Evolutionary conservation across 371 early-diverging fungal genomes (phyloP), one percentile per base, ranked within the genome.

Genomic region (Mucor ambiguus): DNA sequence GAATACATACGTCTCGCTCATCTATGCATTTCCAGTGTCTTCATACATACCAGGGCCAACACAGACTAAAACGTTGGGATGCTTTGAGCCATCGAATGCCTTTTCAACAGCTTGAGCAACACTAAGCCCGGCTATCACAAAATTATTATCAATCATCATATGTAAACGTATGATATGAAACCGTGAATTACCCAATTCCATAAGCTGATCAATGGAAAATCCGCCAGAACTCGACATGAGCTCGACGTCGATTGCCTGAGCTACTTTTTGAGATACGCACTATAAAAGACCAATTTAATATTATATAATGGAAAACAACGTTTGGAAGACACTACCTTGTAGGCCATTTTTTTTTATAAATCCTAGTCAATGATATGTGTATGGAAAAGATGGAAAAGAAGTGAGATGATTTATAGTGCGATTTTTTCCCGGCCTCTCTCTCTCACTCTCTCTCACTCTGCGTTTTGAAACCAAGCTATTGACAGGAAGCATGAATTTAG

Each of bases 91-190:
- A 43, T 80, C 78, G 69, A 89, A 95, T 22, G 84, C 88, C 37
- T 89, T 86, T 28, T 89, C 82, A n/a, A 95, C 85, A 18, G 93
- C 90, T 68, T 95, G 91, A 8, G 97, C 95, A 3, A 95, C 94
- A 73, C 93, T 92, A 11, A 96, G 76, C 0, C 97, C 96, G 37
- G 97, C 97, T 85, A 44, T 4, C 12, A 35, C 44, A 11, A 10
- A 35, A 58, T 12, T 12, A 28, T 28, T 52, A 52, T 28, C 12
- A 52, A 52, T 52, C 28, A 28, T 52, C 52, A 52, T 52, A 28
- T 66, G 24, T 24, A 16, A 28, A 16, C 22, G 20, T 56, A 20
- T 9, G n/a, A n/a, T 56, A 56, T 56, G 56, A 56, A 56, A 32
- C 33, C 29, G 2, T 56, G 5, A n/a, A 7, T 56, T 76, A 80